Percentiles rank a stretch among this genome's conserved stretches.
Conservation (phyloP, 1,139 yeast species). For the Candida sanyaensis region DNA sequence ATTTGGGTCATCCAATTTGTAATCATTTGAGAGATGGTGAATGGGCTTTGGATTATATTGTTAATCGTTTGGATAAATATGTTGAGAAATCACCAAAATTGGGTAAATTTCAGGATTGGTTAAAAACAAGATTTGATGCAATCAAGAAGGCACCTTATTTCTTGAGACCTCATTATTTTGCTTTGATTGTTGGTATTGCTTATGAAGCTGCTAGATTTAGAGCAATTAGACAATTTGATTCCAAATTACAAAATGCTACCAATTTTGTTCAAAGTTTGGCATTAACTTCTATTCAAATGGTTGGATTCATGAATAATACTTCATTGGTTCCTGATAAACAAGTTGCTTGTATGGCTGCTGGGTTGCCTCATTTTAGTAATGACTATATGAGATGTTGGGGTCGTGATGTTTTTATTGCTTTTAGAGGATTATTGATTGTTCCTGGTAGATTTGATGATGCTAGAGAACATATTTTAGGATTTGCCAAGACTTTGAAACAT, state of each 20-base stretch:
- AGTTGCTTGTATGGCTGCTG: slow-evolving; percentile 88
- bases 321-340: slow-evolving; percentile 67
- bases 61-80: slow-evolving; percentile 63
- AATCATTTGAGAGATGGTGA: slow-evolving; percentile 77
- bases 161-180: slow-evolving; percentile 84
- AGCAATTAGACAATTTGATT: slow-evolving; percentile 60
- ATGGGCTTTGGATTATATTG: slow-evolving; percentile 87
- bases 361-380: slow-evolving; percentile 88
- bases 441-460: slow-evolving; percentile 84
- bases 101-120: slow-evolving; percentile 64
- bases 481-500: slow-evolving; percentile 90
- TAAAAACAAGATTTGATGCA: slow-evolving; percentile 63
- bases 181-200: slow-evolving; percentile 74
- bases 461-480: slow-evolving; percentile 74
- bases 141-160: slow-evolving; percentile 72
- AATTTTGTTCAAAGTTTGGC: slow-evolving; percentile 79
- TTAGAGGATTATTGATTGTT: slow-evolving; percentile 77
- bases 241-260: slow-evolving; percentile 59
- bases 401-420: slow-evolving; percentile 87
- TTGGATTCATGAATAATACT: slow-evolving; percentile 72
- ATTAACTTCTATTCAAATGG: slow-evolving; percentile 85
- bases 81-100: slow-evolving; percentile 45
- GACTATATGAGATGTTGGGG: slow-evolving; percentile 99
- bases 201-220: slow-evolving; percentile 77
- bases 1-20: slow-evolving; percentile 82